phyloP scores from a whole-genome alignment of 1,139 yeast species.

The Debaryomyces fabryi region DNA sequence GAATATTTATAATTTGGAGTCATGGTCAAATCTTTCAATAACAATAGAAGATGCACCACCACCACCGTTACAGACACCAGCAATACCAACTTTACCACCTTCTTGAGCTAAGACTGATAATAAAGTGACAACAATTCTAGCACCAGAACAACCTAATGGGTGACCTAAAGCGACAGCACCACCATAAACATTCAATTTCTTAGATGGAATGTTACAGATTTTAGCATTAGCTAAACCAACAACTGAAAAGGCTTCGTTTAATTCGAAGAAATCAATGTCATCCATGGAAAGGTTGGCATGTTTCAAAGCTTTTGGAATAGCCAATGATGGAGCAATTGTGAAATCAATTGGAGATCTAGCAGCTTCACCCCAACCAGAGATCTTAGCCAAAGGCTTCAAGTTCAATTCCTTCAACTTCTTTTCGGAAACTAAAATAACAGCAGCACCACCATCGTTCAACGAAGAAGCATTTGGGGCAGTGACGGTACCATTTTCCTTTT shows the following conservation, averaged over 20 bases:
- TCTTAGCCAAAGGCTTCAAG: conserved; percentile 78
- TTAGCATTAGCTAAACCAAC: conserved; percentile 86
- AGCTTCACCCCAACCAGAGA: conserved; percentile 93
- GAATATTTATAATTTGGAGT: conserved; percentile 26
- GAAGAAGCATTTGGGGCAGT: conserved; percentile 95
- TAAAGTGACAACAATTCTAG: conserved; percentile 84
- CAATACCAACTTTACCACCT: conserved; percentile 82
- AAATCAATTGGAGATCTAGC: conserved; percentile 88
- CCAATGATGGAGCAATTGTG: conserved; percentile 87
- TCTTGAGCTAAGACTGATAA: conserved; percentile 71
- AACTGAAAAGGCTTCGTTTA: conserved; percentile 92
- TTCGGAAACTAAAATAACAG: conserved; percentile 78
- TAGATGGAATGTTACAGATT: conserved; percentile 60
- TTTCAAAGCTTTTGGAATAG: conserved; percentile 88
- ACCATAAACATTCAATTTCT: conserved; percentile 86
- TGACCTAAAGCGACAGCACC: conserved; percentile 96
- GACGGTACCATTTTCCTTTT: conserved; percentile 82
- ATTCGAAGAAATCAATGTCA: conserved; percentile 75
- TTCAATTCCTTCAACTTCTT: conserved; percentile 74
- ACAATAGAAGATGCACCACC: conserved; percentile 78
- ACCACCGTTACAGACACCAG: conserved; percentile 95
- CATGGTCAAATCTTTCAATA: conserved; percentile 27
- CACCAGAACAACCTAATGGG: conserved; percentile 94
- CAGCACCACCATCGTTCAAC: conserved; percentile 94
- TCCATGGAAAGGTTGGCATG: conserved; percentile 63